phyloP scores from a whole-genome alignment of 768 basidiomycete species.

The Boletellus ananas region DNA sequence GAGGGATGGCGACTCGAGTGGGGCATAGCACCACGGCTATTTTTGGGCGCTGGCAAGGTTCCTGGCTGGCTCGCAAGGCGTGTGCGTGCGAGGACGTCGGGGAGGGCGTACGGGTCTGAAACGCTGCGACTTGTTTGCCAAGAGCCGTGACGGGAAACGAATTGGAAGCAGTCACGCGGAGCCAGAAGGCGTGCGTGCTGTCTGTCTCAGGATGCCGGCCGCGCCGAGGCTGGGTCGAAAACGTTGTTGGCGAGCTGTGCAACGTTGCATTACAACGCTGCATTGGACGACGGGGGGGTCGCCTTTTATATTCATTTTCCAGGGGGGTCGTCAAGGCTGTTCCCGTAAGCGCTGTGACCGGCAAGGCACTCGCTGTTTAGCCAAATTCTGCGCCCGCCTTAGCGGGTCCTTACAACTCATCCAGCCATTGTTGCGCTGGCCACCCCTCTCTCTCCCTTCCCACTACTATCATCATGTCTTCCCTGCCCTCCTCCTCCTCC shows the following conservation, averaged over 20 bases:
- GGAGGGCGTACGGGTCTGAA: background rate
- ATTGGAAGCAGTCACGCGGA: background rate
- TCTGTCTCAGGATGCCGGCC: conserved; percentile 18
- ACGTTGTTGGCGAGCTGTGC: conserved; percentile 17
- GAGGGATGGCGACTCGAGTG: background rate
- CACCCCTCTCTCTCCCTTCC: conserved; percentile 36
- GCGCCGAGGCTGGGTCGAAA: conserved; percentile 6
- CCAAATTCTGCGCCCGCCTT: conserved; percentile 34
- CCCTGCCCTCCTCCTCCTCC: conserved; percentile 28
- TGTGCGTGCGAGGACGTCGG: background rate
- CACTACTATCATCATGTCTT: conserved; percentile 37
- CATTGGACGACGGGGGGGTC: background rate
- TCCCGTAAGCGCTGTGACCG: conserved; percentile 35
- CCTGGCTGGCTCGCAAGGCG: no score
- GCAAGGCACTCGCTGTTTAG: conserved; percentile 34
- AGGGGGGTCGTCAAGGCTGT: conserved; percentile 4
- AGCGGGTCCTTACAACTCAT: conserved; percentile 30
- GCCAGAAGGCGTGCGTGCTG: background rate
- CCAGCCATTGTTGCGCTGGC: conserved; percentile 42
- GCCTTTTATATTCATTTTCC: background rate
- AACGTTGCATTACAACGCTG: background rate
- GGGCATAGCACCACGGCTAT: conserved; percentile 10
- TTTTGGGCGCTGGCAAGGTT: conserved; percentile 9
- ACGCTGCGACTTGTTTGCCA: background rate
- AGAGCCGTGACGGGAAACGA: background rate